Conservation (phyloP, 2,329 filamentous ascomycete species). For the Sarocladiaceae sp. region DNA sequence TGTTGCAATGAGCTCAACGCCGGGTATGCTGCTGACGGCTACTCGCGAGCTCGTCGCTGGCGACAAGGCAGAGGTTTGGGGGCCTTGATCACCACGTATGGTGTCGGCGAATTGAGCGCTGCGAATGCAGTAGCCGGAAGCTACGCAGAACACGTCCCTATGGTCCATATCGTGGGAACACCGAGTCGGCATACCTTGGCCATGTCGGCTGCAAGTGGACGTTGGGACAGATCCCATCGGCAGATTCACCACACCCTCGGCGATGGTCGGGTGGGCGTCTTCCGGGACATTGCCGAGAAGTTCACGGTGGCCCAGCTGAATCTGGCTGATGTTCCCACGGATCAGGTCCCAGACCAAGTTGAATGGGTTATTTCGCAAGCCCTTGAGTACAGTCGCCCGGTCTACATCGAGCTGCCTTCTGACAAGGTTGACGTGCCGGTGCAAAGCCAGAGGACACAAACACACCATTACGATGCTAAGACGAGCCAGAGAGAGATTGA, state of each 20-base stretch:
- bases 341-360: conserved; percentile 36
- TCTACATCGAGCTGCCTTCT: conserved; percentile 51
- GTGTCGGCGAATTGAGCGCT: conserved; percentile 54
- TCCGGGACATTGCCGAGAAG: conserved; percentile 43
- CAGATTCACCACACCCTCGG: conserved; percentile 51
- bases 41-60: conserved; percentile 43
- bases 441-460: conserved; percentile 22
- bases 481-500: conserved; percentile 17
- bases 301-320: conserved; percentile 44
- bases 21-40: conserved; percentile 54
- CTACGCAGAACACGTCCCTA: conserved; percentile 50
- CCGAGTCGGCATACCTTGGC: conserved; percentile 23
- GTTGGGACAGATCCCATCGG: conserved; percentile 3
- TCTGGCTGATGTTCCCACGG: conserved; percentile 5
- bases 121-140: conserved; percentile 57
- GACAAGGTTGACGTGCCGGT: conserved; percentile 42
- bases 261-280: conserved; percentile 49
- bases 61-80: conserved; percentile 27
- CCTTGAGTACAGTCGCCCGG: conserved; percentile 48
- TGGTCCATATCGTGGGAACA: conserved; percentile 56
- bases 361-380: conserved; percentile 47
- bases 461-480: neutral
- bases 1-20: conserved; percentile 57
- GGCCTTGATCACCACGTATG: conserved; percentile 54
- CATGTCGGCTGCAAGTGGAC: conserved; percentile 6